phyloP scores from a whole-genome alignment of 768 basidiomycete species.

The Cystofilobasidium capitatum region DNA sequence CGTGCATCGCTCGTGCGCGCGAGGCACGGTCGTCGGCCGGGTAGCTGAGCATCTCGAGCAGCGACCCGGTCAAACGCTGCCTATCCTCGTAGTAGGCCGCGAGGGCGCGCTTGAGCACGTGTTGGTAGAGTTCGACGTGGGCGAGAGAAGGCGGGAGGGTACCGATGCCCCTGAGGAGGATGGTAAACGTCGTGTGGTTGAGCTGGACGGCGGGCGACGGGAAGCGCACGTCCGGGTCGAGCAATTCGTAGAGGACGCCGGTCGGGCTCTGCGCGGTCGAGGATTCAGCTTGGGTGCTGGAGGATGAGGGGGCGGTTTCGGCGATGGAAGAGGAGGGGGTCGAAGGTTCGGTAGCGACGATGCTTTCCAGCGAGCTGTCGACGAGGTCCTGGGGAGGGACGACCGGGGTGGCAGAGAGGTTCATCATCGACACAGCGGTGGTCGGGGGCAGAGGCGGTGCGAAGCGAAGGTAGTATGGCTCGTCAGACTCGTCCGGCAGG shows the following conservation, averaged over 20 bases:
- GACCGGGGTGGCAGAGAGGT: background rate
- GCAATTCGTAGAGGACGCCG: slow-evolving; percentile 3
- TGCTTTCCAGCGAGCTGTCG: background rate
- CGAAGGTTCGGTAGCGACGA: background rate
- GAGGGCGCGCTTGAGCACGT: slow-evolving; percentile 17
- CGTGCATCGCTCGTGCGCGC: background rate
- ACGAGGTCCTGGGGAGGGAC: background rate
- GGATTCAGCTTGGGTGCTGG: background rate
- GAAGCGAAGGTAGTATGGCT: background rate
- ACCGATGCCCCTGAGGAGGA: slow-evolving; percentile 10
- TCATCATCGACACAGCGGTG: slow-evolving; percentile 2
- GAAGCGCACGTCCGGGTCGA: background rate
- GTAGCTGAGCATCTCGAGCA: background rate
- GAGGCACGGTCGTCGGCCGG: background rate
- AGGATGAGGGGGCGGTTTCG: background rate
- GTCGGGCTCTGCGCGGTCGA: background rate
- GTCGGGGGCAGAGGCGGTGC: slow-evolving; percentile 15
- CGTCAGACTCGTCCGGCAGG: background rate
- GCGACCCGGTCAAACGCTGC: background rate
- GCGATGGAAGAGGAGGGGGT: background rate
- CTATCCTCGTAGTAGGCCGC: slow-evolving; percentile 9
- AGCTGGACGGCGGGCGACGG: background rate
- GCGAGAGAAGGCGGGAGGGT: background rate
- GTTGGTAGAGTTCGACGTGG: slow-evolving; percentile 8
- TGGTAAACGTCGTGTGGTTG: background rate